Percentiles rank a stretch among this genome's conserved stretches.
phyloP scores from a whole-genome alignment of 2,329 filamentous ascomycete species.

The Pyricularia grisea region DNA sequence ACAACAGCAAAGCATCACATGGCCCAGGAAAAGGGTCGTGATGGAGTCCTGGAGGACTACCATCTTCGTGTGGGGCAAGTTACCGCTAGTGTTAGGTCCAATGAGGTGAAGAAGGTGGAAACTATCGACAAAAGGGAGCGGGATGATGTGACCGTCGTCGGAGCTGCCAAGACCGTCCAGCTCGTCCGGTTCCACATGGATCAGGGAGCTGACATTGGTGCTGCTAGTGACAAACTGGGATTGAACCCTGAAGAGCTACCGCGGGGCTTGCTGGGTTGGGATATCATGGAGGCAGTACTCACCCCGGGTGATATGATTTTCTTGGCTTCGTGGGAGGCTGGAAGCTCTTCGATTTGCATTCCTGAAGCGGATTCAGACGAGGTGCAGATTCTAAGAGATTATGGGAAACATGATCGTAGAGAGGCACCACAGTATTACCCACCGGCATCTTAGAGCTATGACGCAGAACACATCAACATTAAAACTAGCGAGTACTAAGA shows the following conservation, averaged over 20 bases:
- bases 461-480: too few species aligned
- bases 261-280: conserved; percentile 1
- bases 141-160: conserved; percentile 2
- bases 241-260: background rate
- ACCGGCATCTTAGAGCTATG: background rate
- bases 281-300: conserved; percentile 1
- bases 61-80: conserved; percentile 7
- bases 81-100: background rate
- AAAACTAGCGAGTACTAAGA: too few species aligned
- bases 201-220: background rate
- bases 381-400: conserved; percentile 7
- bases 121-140: background rate
- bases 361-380: background rate
- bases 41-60: conserved; percentile 5
- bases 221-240: background rate
- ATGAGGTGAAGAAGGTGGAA: background rate
- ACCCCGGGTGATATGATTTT: background rate
- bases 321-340: conserved; percentile 1
- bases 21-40: conserved; percentile 5
- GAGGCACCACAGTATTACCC: conserved; percentile 6
- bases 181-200: background rate
- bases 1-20: conserved; percentile 1
- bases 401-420: conserved; percentile 6
- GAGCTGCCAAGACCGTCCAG: background rate
- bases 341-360: background rate